Base-by-base conservation (phyloP, 2,329 filamentous ascomycete species). In the Lachnellula hyalina region DNA sequence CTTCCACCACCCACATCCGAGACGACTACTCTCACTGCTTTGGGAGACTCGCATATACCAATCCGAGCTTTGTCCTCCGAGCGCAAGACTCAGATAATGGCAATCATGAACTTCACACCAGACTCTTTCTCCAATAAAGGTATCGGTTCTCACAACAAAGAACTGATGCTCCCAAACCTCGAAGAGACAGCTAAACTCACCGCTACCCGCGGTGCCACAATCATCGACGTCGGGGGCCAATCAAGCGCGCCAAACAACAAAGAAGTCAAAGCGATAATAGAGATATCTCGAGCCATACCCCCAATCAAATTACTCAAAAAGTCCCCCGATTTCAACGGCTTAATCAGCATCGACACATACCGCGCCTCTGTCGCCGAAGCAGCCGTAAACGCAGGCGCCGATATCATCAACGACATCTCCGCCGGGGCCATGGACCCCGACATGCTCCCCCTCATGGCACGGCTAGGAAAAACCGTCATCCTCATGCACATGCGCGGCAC, bases 101-200 rank as follows among this genome's bases (percentile, higher is more conserved):
- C 89, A 52, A 96, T 99, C 60, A 77, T 97, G 46, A 99, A 99
- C 72, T 75, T 96, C 51, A 97, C 94, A 0, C 93, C 93, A 0
- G 93, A 99, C 73, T 97, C 93, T 9, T 99, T 99, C 75, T 97
- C 93, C 1, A 92, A 97, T 68, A 93, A 91, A 51, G 91, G 91
- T 8, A 67, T 76, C 8, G 81, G 91, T 70, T 72, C 74, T 44
- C 66, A 21, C 32, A 15, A 28, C 21, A 75, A 23, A 67, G 32
- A 51, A 9, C 46, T 54, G 14, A 23, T 11, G 15, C 7, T 21
- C 4, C 2, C 42, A 6, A 19, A 23, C 15, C 17, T 47, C 11
- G 19, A 14, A 4, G 7, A 28, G 5, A 44, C 17, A 34, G 38
- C 50, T 17, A 12, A 51, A 14, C 34, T 14, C 7, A 2, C 17